These are phyloP conservation scores for Brasenia schreberi DNA, from an alignment of 164 flowering plant genomes.

Conservation along the genomic window DNA sequence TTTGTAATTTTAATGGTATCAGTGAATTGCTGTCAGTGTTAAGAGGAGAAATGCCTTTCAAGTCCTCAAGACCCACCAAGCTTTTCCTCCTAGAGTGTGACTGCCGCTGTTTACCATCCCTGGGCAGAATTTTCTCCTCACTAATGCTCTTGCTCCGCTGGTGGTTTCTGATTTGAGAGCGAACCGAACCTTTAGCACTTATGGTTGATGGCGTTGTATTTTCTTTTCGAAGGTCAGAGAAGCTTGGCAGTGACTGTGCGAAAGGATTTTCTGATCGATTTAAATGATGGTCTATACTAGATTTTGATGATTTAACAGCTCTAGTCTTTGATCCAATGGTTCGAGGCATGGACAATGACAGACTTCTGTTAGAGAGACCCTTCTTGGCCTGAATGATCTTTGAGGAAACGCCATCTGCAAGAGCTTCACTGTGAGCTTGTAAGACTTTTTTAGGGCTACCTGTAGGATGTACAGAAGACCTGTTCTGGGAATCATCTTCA, in stretches of 20 bases:
- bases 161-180: conserved; percentile 42
- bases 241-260: conserved; percentile 89
- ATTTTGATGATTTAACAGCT: conserved; percentile 36
- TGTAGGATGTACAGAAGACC: too few relatives aligned
- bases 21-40: conserved; percentile 34
- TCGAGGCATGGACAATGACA: conserved; percentile 55
- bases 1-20: conserved; percentile 32
- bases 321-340: conserved; percentile 36
- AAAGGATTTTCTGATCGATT: conserved; percentile 58
- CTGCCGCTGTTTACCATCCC: conserved; percentile 61
- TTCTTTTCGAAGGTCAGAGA: conserved; percentile 82
- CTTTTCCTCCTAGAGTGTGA: conserved; percentile 49
- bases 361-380: conserved; percentile 31
- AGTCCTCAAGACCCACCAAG: conserved; percentile 35
- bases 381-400: conserved; percentile 46
- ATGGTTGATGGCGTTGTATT: conserved; percentile 68
- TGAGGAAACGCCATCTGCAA: conserved; percentile 25
- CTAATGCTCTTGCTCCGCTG: conserved; percentile 52
- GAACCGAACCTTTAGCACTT: conserved; percentile 32
- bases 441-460: background rate
- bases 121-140: conserved; percentile 36
- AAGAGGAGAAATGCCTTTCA: conserved; percentile 29
- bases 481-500: background rate
- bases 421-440: conserved; percentile 1
- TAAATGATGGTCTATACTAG: conserved; percentile 45